Evolutionary conservation across 768 basidiomycete species (phyloP), one percentile per base, ranked within the genome.

Genomic region (Sutorius australiensis): DNA sequence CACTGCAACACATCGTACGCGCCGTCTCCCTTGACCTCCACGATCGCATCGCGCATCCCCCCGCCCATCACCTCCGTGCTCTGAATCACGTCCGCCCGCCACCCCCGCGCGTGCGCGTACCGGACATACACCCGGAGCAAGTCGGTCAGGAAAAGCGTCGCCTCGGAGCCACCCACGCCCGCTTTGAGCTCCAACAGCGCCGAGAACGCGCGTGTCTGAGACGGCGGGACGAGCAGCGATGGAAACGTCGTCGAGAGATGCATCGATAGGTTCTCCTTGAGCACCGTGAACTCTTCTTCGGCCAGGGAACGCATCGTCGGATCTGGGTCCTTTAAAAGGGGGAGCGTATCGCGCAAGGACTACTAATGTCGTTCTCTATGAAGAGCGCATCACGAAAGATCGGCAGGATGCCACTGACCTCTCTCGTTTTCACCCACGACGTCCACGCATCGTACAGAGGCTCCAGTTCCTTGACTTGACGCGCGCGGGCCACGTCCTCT

Each of bases 171-270:
- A 12, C 46, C 46, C 13, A 48, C 36, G 9, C 36, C 36, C 13
- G 93, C 83, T 62, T 95, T 95, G 44, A 98, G 74, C 61, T 98
- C 95, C 56, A 99, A 73, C 46, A 98, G 75, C 3, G 91, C 92
- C 10, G 88, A 87, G 14, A 91, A 73, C 3, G 79, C 68, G 0
- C 73, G 72, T 1, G 91, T 92, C 3, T 77, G 58, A 0, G 89
- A 89, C 0, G 82, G 73, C 0, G 91, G 46, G n/a, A 46, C 46
- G 12, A 95, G 81, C 3, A 93, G 77, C 0, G 77, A 59, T 0
- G 92, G 90, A 61, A 95, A 84, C 0, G 77, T 81, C 2, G 60
- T 56, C 7, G 70, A 59, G 43, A 71, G 62, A 48, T 67, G 58
- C 5, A 27, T 45, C 46, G 60, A 70, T 28, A 66, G 61, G 21